phyloP scores from a whole-genome alignment of 2,329 filamentous ascomycete genomes.

The Esteya vermicola region DNA sequence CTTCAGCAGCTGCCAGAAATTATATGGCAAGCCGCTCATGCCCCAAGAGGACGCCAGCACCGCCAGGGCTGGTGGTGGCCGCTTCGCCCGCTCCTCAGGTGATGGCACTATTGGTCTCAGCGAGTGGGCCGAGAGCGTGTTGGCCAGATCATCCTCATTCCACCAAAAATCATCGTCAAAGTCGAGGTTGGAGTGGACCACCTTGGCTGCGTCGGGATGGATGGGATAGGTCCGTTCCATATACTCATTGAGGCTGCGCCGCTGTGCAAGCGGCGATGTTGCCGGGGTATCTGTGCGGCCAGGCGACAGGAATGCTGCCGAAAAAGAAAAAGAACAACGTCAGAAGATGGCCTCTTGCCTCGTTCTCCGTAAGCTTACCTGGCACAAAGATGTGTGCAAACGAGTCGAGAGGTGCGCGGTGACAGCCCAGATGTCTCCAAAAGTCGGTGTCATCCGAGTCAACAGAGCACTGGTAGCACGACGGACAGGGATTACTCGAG shows the following conservation, averaged over 20 bases:
- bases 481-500: slow-evolving; percentile 31
- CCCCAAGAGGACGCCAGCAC: slow-evolving; percentile 39
- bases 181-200: slow-evolving; percentile 31
- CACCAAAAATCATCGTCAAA: slow-evolving; percentile 45
- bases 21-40: slow-evolving; percentile 30
- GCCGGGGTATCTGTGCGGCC: slow-evolving; percentile 28
- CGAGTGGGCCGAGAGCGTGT: slow-evolving; percentile 21
- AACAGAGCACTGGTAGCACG: slow-evolving; percentile 24
- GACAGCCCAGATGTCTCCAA: slow-evolving; percentile 37
- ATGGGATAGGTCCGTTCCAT: slow-evolving; percentile 31
- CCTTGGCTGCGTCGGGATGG: slow-evolving; percentile 22
- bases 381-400: slow-evolving; percentile 36
- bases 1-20: slow-evolving; percentile 37
- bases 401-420: slow-evolving; percentile 30
- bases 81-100: slow-evolving; percentile 24
- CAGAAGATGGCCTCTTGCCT: too few relatives aligned
- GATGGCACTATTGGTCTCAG: slow-evolving; percentile 29
- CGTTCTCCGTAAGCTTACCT: too few relatives aligned
- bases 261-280: slow-evolving; percentile 32
- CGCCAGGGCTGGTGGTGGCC: slow-evolving; percentile 33
- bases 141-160: slow-evolving; percentile 35
- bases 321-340: not conserved
- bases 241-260: slow-evolving; percentile 36
- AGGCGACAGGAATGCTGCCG: slow-evolving; percentile 2
- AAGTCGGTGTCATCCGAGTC: slow-evolving; percentile 21